These are phyloP conservation scores for Glaciozyma antarctica DNA, from an alignment of 768 basidiomycete species.

Conservation along the genomic window DNA sequence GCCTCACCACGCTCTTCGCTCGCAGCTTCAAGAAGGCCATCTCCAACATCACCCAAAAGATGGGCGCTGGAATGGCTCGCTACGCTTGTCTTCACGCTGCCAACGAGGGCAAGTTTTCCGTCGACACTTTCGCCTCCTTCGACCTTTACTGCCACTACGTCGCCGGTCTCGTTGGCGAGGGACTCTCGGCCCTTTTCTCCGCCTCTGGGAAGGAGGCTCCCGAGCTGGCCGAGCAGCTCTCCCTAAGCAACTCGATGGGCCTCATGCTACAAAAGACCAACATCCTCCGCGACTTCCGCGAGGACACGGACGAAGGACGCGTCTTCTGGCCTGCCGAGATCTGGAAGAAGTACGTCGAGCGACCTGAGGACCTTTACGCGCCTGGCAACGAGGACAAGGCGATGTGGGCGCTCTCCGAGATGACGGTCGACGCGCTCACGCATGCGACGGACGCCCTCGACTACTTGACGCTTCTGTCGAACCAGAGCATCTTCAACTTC, in stretches of 20 bases:
- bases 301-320: constrained; percentile 73
- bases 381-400: constrained; percentile 56
- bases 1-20: neutral
- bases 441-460: constrained; percentile 80
- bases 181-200: constrained; percentile 29
- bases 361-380: constrained; percentile 46
- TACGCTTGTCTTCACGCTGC: constrained; percentile 70
- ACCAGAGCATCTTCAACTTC: constrained; percentile 90
- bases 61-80: constrained; percentile 93
- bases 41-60: constrained; percentile 69
- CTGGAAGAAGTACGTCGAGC: constrained; percentile 50
- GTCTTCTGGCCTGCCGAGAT: constrained; percentile 95
- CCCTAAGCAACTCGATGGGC: constrained; percentile 89
- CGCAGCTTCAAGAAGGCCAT: constrained; percentile 62
- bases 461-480: constrained; percentile 74
- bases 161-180: constrained; percentile 78
- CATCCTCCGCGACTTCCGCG: constrained; percentile 88
- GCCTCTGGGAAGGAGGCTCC: constrained; percentile 28
- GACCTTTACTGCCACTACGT: constrained; percentile 98
- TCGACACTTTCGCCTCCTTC: constrained; percentile 72
- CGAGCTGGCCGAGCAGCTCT: constrained; percentile 65
- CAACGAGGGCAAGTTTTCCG: constrained; percentile 51
- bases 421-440: constrained; percentile 76
- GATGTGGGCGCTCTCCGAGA: constrained; percentile 70
- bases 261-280: constrained; percentile 94